Evolutionary conservation across 2,329 filamentous ascomycete genomes (phyloP).

Genomic region (Beauveria bassiana): DNA sequence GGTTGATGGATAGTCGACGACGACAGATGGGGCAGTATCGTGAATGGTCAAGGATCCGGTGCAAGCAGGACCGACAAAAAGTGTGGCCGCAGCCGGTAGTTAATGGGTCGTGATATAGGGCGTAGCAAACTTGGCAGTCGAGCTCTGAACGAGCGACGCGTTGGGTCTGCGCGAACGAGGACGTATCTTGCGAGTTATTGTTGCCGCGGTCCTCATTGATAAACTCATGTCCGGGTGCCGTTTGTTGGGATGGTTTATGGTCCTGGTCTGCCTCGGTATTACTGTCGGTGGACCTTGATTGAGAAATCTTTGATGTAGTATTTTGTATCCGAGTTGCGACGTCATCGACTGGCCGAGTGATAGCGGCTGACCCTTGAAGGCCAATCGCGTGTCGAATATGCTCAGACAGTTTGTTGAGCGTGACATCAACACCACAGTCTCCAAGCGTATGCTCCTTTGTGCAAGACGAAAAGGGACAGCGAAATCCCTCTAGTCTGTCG

Average conservation of each 20-base stretch:
- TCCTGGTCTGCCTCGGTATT: background rate
- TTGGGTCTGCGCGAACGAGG: constrained; percentile 46
- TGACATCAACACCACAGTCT: constrained; percentile 73
- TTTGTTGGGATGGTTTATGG: background rate
- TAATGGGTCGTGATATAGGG: constrained; percentile 70
- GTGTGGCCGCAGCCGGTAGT: constrained; percentile 86
- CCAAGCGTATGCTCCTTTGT: constrained; percentile 63
- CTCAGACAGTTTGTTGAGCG: constrained; percentile 62
- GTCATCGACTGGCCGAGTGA: background rate
- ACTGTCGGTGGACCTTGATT: background rate
- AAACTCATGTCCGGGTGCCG: background rate
- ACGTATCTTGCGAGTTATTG: background rate
- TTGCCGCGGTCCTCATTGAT: background rate
- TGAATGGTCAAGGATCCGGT: constrained; percentile 68
- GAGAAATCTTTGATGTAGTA: background rate
- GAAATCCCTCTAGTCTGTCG: constrained; percentile 60
- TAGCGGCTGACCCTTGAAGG: background rate
- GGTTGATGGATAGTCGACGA: constrained; percentile 47
- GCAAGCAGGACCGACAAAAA: constrained; percentile 74
- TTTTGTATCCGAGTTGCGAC: background rate
- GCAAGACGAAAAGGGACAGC: constrained; percentile 65
- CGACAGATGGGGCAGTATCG: constrained; percentile 76
- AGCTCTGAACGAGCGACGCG: constrained; percentile 60
- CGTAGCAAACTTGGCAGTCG: constrained; percentile 85
- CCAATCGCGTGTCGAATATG: constrained; percentile 47